Evolutionary conservation across 2,329 filamentous ascomycete species (phyloP).

Genomic region (Passalora sequoiae): DNA sequence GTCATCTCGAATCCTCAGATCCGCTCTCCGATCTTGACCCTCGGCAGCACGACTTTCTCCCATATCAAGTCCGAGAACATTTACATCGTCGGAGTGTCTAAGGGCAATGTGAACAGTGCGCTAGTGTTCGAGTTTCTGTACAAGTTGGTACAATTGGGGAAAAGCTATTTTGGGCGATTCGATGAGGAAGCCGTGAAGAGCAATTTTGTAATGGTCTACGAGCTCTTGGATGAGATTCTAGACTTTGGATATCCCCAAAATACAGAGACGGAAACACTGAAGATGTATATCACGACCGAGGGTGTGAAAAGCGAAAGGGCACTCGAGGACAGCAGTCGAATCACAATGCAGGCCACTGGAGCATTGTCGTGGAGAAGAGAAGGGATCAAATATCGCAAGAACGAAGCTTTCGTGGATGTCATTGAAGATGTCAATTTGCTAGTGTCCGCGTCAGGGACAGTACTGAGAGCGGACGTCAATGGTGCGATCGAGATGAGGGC

Average conservation of each 20-base stretch:
- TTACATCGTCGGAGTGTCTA: conserved; percentile 93
- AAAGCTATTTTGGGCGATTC: conserved; percentile 97
- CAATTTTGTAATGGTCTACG: conserved; percentile 98
- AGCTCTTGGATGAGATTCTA: conserved; percentile 94
- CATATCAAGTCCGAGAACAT: conserved; percentile 99
- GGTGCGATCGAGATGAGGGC: conserved; percentile 98
- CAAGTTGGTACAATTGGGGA: conserved; percentile 80
- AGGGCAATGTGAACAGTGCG: conserved; percentile 98
- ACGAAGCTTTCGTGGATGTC: conserved; percentile 98
- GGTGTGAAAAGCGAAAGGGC: conserved; percentile 88
- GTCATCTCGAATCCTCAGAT: conserved; percentile 97
- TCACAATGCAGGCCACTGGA: conserved; percentile 98
- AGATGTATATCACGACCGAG: conserved; percentile 99
- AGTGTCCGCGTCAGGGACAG: conserved; percentile 95
- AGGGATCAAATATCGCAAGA: conserved; percentile 98
- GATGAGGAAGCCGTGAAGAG: conserved; percentile 99
- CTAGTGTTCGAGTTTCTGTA: conserved; percentile 98
- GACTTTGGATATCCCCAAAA: conserved; percentile 99
- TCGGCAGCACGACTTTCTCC: conserved; percentile 97
- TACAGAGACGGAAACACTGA: conserved; percentile 95
- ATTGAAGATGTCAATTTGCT: conserved; percentile 98
- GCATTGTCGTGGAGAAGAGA: conserved; percentile 94
- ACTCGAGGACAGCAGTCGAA: conserved; percentile 86
- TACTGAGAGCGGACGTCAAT: conserved; percentile 90
- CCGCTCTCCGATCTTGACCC: conserved; percentile 91